Percentiles rank a stretch among this genome's conserved stretches.
phyloP scores from a whole-genome alignment of 2,329 filamentous ascomycete genomes.

The Stachybotrys chartarum region DNA sequence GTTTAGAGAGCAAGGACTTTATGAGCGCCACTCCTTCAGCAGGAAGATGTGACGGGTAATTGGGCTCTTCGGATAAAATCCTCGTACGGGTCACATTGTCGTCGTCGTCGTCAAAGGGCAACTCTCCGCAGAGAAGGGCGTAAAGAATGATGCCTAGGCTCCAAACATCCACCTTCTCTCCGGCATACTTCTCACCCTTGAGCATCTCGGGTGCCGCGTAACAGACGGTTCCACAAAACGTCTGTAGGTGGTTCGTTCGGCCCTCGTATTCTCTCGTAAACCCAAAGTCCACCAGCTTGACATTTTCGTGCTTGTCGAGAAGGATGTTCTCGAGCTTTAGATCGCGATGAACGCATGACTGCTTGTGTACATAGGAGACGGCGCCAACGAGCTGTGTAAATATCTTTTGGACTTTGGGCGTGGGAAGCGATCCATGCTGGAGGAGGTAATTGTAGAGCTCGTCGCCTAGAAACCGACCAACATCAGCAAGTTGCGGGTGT shows the following conservation, averaged over 20 bases:
- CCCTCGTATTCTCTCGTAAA: conserved; percentile 98
- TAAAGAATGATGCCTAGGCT: conserved; percentile 81
- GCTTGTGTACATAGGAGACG: conserved; percentile 89
- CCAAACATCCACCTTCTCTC: conserved; percentile 97
- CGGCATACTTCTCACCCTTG: conserved; percentile 95
- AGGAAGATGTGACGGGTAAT: conserved; percentile 74
- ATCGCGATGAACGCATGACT: conserved; percentile 93
- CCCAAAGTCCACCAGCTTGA: conserved; percentile 96
- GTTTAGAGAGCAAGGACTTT: conserved; percentile 77
- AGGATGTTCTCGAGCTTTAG: conserved; percentile 88
- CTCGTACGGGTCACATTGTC: conserved; percentile 78
- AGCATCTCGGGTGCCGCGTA: conserved; percentile 99
- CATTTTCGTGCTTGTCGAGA: conserved; percentile 92
- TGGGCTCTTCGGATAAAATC: conserved; percentile 80
- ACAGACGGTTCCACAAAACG: conserved; percentile 95
- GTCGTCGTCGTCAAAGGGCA: conserved; percentile 95
- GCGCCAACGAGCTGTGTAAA: conserved; percentile 94
- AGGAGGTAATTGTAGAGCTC: conserved; percentile 96
- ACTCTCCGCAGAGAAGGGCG: conserved; percentile 72
- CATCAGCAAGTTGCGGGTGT: background rate
- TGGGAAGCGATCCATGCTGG: conserved; percentile 73
- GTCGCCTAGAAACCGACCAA: conserved; percentile 55
- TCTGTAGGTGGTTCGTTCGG: conserved; percentile 88
- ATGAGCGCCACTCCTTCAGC: conserved; percentile 72
- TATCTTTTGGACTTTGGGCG: conserved; percentile 85